These are phyloP conservation scores for Blastobotrys americana DNA, from an alignment of 805 yeast species.

Conservation along the genomic window DNA sequence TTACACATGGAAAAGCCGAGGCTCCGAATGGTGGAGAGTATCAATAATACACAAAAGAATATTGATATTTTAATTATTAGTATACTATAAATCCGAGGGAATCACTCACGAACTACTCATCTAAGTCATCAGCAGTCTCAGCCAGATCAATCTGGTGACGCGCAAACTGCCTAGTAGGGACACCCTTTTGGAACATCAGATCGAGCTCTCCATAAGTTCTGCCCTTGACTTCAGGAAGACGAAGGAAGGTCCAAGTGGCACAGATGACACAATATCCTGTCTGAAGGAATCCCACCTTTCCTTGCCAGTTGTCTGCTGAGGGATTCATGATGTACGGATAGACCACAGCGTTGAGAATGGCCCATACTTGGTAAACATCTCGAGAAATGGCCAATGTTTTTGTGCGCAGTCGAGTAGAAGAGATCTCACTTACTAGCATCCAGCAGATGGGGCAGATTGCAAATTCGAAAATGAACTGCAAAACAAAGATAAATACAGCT, in stretches of 20 bases:
- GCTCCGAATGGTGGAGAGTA: too few relatives aligned
- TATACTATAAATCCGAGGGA: too few relatives aligned
- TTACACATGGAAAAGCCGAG: too few relatives aligned
- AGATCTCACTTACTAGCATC: slow-evolving; percentile 37
- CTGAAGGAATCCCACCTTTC: slow-evolving; percentile 43
- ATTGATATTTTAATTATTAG: too few relatives aligned
- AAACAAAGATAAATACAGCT: slow-evolving; percentile 42
- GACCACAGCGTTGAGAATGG: slow-evolving; percentile 16
- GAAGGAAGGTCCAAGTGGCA: slow-evolving; percentile 41
- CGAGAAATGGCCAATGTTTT: slow-evolving; percentile 39
- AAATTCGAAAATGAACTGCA: slow-evolving; percentile 39
- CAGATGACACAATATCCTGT: slow-evolving; percentile 32
- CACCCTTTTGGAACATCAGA: slow-evolving; percentile 37
- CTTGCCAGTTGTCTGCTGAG: slow-evolving; percentile 39
- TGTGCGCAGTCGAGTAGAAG: slow-evolving; percentile 37
- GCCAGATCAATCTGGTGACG: neutral
- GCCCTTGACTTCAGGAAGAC: slow-evolving; percentile 53
- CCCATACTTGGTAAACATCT: slow-evolving; percentile 22
- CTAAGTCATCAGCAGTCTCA: neutral
- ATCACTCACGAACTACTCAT: too few relatives aligned
- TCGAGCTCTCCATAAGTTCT: slow-evolving; percentile 57
- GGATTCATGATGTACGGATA: slow-evolving; percentile 46
- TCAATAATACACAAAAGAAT: too few relatives aligned
- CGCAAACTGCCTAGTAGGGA: slow-evolving; percentile 24
- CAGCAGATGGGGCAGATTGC: slow-evolving; percentile 40